phyloP scores from a whole-genome alignment of 2,329 filamentous ascomycete species.

The Arthroderma sp. region DNA sequence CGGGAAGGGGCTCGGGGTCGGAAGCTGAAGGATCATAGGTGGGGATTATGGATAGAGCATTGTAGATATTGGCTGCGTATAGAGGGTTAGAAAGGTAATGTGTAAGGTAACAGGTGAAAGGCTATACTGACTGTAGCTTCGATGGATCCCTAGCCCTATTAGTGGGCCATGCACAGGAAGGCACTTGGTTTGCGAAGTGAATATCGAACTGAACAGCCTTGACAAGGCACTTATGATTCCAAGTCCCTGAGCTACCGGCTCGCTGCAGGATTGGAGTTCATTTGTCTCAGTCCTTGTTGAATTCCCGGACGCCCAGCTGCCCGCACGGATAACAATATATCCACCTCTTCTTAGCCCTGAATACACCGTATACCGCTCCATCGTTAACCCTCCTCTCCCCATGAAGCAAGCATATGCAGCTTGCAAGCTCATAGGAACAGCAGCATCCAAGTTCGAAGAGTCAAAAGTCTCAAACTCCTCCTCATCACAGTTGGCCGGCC shows the following conservation, averaged over 20 bases:
- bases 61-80: slow-evolving; percentile 60
- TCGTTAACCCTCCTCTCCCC: slow-evolving; percentile 48
- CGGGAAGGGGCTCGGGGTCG: slow-evolving; percentile 14
- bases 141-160: slow-evolving; percentile 40
- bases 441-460: slow-evolving; percentile 42
- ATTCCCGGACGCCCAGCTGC: slow-evolving; percentile 32
- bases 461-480: slow-evolving; percentile 25
- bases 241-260: slow-evolving; percentile 4
- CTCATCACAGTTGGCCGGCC: slow-evolving; percentile 41
- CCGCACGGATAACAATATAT: slow-evolving; percentile 65
- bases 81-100: slow-evolving; percentile 33
- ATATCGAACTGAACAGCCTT: slow-evolving; percentile 22
- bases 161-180: slow-evolving; percentile 34
- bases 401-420: slow-evolving; percentile 78
- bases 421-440: slow-evolving; percentile 78
- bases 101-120: not conserved
- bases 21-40: slow-evolving; percentile 47
- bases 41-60: slow-evolving; percentile 59
- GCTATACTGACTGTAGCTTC: slow-evolving; percentile 34
- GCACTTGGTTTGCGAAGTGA: slow-evolving; percentile 15
- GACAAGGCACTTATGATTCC: slow-evolving; percentile 20
- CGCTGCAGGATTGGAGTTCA: not conserved
- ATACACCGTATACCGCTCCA: slow-evolving; percentile 83
- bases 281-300: not conserved
- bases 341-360: slow-evolving; percentile 69